A percentile compares a stretch with the other conserved stretches of the same genome.
These are phyloP conservation scores for Diaporthe citri DNA, from an alignment of 2,329 filamentous ascomycete genomes.

Conservation along the genomic window DNA sequence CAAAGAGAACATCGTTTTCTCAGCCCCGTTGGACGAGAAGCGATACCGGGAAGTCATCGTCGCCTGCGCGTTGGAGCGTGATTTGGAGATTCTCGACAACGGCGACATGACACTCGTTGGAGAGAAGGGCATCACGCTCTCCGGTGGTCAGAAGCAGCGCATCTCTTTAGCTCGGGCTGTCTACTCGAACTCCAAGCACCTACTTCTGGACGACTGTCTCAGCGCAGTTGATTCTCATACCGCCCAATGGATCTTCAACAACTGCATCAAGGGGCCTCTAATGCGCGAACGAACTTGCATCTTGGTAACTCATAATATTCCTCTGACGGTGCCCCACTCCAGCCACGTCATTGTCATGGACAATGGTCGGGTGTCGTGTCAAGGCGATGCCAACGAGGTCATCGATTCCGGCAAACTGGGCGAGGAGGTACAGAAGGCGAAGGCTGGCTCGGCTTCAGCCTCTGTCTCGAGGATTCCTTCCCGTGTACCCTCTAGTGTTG, in stretches of 20 bases:
- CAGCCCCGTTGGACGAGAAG: constrained; percentile 81
- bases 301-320: constrained; percentile 93
- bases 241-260: constrained; percentile 96
- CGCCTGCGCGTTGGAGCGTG: constrained; percentile 90
- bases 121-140: constrained; percentile 96
- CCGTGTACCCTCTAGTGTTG: constrained; percentile 80
- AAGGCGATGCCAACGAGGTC: constrained; percentile 83
- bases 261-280: constrained; percentile 88
- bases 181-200: constrained; percentile 93
- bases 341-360: constrained; percentile 87
- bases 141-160: constrained; percentile 96
- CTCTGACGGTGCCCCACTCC: constrained; percentile 85
- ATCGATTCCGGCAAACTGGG: constrained; percentile 90
- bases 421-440: constrained; percentile 83
- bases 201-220: constrained; percentile 93
- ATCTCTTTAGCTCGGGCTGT: constrained; percentile 96
- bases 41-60: constrained; percentile 90
- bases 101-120: constrained; percentile 95
- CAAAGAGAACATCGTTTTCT: constrained; percentile 95
- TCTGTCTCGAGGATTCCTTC: constrained; percentile 81
- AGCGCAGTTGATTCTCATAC: constrained; percentile 98
- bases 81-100: constrained; percentile 90
- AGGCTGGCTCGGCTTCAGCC: constrained; percentile 78
- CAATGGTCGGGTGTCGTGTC: constrained; percentile 82
- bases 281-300: constrained; percentile 94